Evolutionary conservation across 805 yeast genomes (phyloP).

Genomic region (Jamesozyma gamospora): DNA sequence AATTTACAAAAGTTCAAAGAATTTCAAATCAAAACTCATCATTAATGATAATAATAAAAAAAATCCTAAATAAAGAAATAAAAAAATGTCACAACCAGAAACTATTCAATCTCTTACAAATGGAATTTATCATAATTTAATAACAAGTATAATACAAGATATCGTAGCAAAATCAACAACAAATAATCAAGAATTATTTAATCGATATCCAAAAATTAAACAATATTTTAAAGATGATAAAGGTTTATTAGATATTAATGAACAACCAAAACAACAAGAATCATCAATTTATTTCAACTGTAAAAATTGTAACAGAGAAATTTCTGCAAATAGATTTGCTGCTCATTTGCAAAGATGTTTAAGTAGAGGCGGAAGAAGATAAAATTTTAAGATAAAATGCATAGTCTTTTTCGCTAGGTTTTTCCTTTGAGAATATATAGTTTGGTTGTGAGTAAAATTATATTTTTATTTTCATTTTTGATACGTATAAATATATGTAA

Average conservation of each 20-base stretch:
- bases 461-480: no score
- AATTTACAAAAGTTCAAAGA: no score
- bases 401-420: no score
- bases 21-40: no score
- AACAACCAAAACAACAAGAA: conserved; percentile 24
- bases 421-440: no score
- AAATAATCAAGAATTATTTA: conserved; percentile 13
- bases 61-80: no score
- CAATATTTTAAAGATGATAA: conserved; percentile 21
- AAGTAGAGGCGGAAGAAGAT: conserved; percentile 53
- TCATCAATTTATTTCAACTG: conserved; percentile 56
- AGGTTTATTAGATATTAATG: conserved; percentile 23
- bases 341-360: conserved; percentile 86
- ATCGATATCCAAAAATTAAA: conserved; percentile 18
- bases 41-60: no score
- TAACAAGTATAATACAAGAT: conserved; percentile 26
- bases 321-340: conserved; percentile 88
- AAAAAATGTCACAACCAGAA: conserved; percentile 4
- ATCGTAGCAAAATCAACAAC: conserved; percentile 23
- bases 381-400: no score
- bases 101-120: conserved; percentile 19
- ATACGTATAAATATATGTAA: no score
- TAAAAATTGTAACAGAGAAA: conserved; percentile 70
- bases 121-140: conserved; percentile 18
- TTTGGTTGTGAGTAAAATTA: no score